A percentile compares a stretch with the other conserved stretches of the same genome.
Evolutionary conservation across 495 filamentous ascomycete genomes (phyloP).

Genomic region (Annulohypoxylon nitens): DNA sequence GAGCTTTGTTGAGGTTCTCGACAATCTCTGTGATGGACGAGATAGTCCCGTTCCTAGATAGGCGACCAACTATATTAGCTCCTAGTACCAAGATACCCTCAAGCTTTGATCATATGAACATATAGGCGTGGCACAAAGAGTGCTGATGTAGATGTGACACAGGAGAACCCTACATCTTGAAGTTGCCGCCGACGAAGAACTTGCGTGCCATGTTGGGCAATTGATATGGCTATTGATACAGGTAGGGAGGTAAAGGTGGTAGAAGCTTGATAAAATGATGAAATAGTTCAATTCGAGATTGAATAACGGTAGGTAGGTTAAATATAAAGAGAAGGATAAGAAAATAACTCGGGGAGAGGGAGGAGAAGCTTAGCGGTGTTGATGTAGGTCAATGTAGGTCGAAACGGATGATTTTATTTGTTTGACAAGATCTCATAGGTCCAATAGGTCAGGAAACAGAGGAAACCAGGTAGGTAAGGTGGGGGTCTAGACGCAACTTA

Average conservation of each 20-base stretch:
- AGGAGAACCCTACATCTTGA: conserved; percentile 84
- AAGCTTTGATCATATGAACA: neutral
- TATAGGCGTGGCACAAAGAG: neutral
- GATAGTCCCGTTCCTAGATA: conserved; percentile 87
- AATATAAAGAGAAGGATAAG: conserved; percentile 24
- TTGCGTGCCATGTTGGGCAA: conserved; percentile 83
- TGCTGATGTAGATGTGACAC: conserved; percentile 20
- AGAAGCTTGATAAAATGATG: conserved; percentile 14
- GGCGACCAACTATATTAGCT: conserved; percentile 25
- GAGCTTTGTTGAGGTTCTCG: conserved; percentile 83
- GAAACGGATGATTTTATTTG: conserved; percentile 29
- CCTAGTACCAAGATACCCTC: neutral
- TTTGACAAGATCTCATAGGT: conserved; percentile 28
- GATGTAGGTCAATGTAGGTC: neutral
- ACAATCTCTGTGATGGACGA: conserved; percentile 89
- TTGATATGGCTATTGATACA: conserved; percentile 11
- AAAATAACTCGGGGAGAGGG: conserved; percentile 39
- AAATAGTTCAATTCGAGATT: conserved; percentile 7
- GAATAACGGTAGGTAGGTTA: neutral
- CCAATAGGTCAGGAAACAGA: conserved; percentile 24
- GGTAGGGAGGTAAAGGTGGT: neutral
- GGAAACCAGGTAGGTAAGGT: conserved; percentile 4
- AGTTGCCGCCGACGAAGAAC: conserved; percentile 99
- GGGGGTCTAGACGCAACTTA: conserved; percentile 22
- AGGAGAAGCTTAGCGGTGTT: conserved; percentile 17